phyloP scores from a whole-genome alignment of 2,329 filamentous ascomycete species.

The Neonectria punicea region DNA sequence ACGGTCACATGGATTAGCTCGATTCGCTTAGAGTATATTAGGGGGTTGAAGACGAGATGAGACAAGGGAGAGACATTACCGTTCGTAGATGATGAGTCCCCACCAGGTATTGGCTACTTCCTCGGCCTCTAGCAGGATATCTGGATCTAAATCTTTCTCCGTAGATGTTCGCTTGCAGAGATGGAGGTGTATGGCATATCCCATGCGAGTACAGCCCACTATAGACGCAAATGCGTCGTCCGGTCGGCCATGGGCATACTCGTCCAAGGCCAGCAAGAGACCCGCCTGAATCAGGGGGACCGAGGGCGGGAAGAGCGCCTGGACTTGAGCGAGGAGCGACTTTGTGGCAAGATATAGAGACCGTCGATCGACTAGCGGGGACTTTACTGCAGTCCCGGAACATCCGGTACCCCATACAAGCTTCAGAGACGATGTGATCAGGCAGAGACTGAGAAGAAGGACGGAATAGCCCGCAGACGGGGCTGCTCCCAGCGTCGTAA shows the following conservation, averaged over 20 bases:
- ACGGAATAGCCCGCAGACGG: constrained; percentile 7
- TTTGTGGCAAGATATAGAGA: not conserved
- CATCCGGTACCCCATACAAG: not conserved
- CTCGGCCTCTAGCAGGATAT: not conserved
- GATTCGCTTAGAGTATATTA: not conserved
- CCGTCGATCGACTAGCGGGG: not conserved
- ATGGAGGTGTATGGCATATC: not conserved
- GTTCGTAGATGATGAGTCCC: constrained; percentile 8
- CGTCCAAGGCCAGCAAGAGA: constrained; percentile 6
- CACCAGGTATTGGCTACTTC: constrained; percentile 19
- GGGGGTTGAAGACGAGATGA: not conserved
- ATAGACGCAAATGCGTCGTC: constrained; percentile 1
- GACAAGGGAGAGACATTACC: not conserved
- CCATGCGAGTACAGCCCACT: not conserved
- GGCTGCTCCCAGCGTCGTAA: not conserved
- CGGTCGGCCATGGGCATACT: constrained; percentile 2
- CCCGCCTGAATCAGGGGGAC: constrained; percentile 5
- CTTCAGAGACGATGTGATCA: not conserved
- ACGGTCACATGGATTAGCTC: not conserved
- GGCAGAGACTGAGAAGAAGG: constrained; percentile 1
- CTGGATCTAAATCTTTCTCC: not conserved
- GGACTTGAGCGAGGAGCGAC: constrained; percentile 6
- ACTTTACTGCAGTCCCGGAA: not conserved
- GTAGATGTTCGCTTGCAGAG: not conserved
- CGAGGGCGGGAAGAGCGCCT: not conserved